Conservation (phyloP, 345 rosid species). For the Hirschfeldia incana region DNA sequence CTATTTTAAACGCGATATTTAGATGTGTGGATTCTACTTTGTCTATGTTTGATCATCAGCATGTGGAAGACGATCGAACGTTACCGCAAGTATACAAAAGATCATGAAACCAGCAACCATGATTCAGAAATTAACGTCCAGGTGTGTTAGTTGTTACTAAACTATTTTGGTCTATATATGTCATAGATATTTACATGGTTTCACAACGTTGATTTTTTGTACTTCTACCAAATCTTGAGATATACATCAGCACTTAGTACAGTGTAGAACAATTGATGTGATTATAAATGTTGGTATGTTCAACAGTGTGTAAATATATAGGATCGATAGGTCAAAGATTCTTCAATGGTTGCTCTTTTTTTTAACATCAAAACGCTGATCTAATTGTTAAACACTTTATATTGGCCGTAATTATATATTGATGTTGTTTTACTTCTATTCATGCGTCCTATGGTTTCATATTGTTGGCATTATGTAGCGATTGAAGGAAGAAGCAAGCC, state of each 20-base stretch:
- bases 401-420: background rate
- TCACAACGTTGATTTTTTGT: background rate
- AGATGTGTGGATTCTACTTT: background rate
- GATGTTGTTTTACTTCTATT: background rate
- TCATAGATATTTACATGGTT: constrained; percentile 16
- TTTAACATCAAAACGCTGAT: background rate
- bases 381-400: background rate
- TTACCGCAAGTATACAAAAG: constrained; percentile 42
- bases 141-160: constrained; percentile 44
- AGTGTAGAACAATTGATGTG: background rate
- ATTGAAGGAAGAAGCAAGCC: constrained; percentile 49
- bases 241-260: background rate
- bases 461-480: constrained; percentile 45
- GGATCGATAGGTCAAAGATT: constrained; percentile 5
- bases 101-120: constrained; percentile 29
- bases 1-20: background rate
- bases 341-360: background rate
- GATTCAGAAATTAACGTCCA: constrained; percentile 36
- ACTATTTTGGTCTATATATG: background rate
- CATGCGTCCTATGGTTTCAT: background rate
- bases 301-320: background rate
- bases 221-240: constrained; percentile 13
- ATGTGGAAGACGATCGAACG: constrained; percentile 55
- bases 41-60: constrained; percentile 40
- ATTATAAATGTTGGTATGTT: background rate